phyloP scores from a whole-genome alignment of 345 rosid species.

The Salix caprea region DNA sequence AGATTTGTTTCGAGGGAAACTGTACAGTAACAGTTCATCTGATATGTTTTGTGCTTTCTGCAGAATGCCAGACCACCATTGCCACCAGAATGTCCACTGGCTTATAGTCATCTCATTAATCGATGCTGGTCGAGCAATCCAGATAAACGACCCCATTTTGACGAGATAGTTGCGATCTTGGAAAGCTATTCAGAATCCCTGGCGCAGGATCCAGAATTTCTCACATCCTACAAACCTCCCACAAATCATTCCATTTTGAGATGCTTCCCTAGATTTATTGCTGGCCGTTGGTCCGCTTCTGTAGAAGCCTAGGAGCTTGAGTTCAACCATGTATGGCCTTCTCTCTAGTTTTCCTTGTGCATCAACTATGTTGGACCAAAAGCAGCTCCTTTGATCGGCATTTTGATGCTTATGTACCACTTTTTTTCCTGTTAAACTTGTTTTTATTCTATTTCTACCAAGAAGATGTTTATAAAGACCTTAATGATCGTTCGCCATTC shows the following conservation, averaged over 20 bases:
- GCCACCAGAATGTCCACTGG: slow-evolving; percentile 52
- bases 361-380: slow-evolving; percentile 11
- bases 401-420: slow-evolving; percentile 1
- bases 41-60: slow-evolving; percentile 7
- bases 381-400: slow-evolving; percentile 12
- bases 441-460: neutral
- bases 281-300: slow-evolving; percentile 13
- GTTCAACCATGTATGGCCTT: neutral
- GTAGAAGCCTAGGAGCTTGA: slow-evolving; percentile 14
- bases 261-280: slow-evolving; percentile 41
- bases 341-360: neutral
- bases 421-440: neutral
- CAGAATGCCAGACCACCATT: slow-evolving; percentile 76
- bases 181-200: slow-evolving; percentile 48
- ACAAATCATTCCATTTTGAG: slow-evolving; percentile 17
- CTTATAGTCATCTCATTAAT: slow-evolving; percentile 46
- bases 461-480: too few species aligned
- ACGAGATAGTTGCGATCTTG: slow-evolving; percentile 52
- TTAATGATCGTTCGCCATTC: neutral
- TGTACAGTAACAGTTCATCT: neutral
- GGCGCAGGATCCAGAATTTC: slow-evolving; percentile 49
- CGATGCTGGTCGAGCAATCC: slow-evolving; percentile 72
- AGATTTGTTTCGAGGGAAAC: neutral
- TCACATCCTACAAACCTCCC: slow-evolving; percentile 37
- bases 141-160: slow-evolving; percentile 50